phyloP scores from a whole-genome alignment of 179 eudicot genomes.

The Patellifolia procumbens region DNA sequence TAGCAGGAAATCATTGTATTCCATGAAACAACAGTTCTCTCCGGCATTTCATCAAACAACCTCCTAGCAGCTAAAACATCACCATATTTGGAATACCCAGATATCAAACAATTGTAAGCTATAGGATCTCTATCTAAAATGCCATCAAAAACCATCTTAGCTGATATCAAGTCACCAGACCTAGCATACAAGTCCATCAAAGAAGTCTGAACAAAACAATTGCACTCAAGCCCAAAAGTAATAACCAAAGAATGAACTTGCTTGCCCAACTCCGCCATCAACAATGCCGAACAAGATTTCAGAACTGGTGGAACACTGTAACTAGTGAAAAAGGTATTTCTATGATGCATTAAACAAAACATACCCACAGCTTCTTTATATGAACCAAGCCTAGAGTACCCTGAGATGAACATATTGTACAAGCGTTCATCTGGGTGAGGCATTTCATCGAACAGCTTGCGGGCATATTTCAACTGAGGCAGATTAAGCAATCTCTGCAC shows the following conservation, averaged over 20 bases:
- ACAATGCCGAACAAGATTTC: conserved; percentile 48
- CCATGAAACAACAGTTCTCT: conserved; percentile 55
- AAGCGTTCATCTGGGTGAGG: conserved; percentile 48
- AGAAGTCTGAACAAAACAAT: conserved; percentile 49
- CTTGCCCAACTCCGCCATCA: conserved; percentile 39
- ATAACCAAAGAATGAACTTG: conserved; percentile 53
- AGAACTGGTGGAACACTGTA: conserved; percentile 46
- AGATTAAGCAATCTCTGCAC: conserved; percentile 20
- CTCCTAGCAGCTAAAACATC: conserved; percentile 41
- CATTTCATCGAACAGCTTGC: conserved; percentile 59
- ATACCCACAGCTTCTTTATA: conserved; percentile 41
- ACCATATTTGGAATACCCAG: conserved; percentile 51
- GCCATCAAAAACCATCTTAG: conserved; percentile 52
- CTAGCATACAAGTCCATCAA: conserved; percentile 63
- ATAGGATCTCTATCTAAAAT: conserved; percentile 44
- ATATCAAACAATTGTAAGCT: conserved; percentile 53
- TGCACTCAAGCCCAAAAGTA: conserved; percentile 43
- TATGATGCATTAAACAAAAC: conserved; percentile 45
- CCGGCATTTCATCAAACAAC: conserved; percentile 58
- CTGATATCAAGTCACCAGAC: conserved; percentile 47
- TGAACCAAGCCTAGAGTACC: conserved; percentile 35
- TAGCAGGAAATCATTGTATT: conserved; percentile 59
- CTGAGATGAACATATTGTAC: conserved; percentile 41
- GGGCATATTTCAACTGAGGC: conserved; percentile 44
- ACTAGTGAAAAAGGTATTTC: conserved; percentile 29